These are phyloP conservation scores for Lodderomyces theae DNA, from an alignment of 1,139 yeast species.

Conservation along the genomic window DNA sequence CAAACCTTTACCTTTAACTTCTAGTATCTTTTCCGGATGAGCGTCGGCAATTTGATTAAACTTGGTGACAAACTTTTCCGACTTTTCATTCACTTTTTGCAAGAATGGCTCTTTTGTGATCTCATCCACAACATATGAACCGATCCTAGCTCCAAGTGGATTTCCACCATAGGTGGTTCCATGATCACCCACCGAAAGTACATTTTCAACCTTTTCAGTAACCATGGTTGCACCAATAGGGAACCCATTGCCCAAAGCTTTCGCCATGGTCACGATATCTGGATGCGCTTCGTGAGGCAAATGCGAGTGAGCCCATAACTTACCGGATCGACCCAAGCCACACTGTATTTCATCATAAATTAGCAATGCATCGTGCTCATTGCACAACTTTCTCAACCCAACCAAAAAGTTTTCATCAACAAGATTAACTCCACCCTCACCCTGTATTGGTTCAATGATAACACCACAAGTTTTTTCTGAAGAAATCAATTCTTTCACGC, in stretches of 20 bases:
- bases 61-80: conserved; percentile 50
- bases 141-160: conserved; percentile 85
- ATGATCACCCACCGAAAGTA: conserved; percentile 85
- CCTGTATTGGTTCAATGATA: conserved; percentile 94
- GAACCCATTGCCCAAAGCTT: conserved; percentile 96
- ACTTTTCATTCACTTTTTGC: conserved; percentile 54
- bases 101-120: conserved; percentile 63
- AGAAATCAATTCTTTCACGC: conserved; percentile 57
- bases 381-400: conserved; percentile 66
- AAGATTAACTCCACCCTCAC: conserved; percentile 91
- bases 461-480: conserved; percentile 82
- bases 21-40: conserved; percentile 54
- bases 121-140: conserved; percentile 67
- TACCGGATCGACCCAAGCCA: conserved; percentile 92
- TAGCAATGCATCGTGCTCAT: conserved; percentile 66
- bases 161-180: conserved; percentile 98
- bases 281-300: conserved; percentile 82
- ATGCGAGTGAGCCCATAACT: conserved; percentile 86
- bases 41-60: conserved; percentile 52
- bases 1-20: conserved; percentile 84
- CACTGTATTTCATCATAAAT: conserved; percentile 96
- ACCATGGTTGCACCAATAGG: conserved; percentile 95
- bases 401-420: conserved; percentile 62
- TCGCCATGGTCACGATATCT: conserved; percentile 90
- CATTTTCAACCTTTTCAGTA: conserved; percentile 70